Evolutionary conservation across 495 filamentous ascomycete genomes (phyloP), one percentile per base, ranked within the genome.

Genomic region (Neurospora sp.): DNA sequence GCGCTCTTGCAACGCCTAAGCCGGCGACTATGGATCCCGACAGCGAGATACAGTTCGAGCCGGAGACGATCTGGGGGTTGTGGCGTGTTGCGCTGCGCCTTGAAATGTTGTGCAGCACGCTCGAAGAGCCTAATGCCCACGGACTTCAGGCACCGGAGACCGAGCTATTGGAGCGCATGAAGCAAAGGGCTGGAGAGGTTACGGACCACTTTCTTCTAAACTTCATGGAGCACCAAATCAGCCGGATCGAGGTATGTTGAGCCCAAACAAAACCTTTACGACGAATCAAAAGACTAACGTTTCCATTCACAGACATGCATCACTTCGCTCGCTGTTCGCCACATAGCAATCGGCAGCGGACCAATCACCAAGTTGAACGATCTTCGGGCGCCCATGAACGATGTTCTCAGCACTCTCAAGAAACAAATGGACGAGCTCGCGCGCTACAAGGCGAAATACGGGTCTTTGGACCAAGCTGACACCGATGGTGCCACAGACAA

Each of bases 151-250:
- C 90, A 59, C 93, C 93, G 2, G 93, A 96, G 79, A 91, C 90
- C 54, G 91, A 92, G 73, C 83, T 98, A 45, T 83, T 96, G 79
- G 91, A 94, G 78, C 89, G 90, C 75, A 92, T 98, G 85, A 94
- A 90, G 84, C 88, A 91, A 72, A 86, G 90, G 73, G 93, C 92
- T 28, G 94, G 93, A 0, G 94, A 97, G 79, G 86, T 97, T 42
- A 92, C 94, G 19, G 96, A 98, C 83, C 86, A 88, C 28, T 93
- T 95, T 78, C 82, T 97, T 77, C 78, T 95, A 48, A 92, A 92
- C 77, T 91, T 98, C 79, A 87, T 98, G 76, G 95, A 97, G 78
- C 94, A 98, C 79, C 93, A 97, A 84, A 91, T 98, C 72, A 93
- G 92, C 73, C 88, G 96, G 73, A 97, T 99, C 78, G 96, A 99